Percentiles rank a stretch among this genome's conserved stretches.
These are phyloP conservation scores for Phytophthora colocasiae DNA, from an alignment of 352 stramenopile genomes.

Conservation along the genomic window DNA sequence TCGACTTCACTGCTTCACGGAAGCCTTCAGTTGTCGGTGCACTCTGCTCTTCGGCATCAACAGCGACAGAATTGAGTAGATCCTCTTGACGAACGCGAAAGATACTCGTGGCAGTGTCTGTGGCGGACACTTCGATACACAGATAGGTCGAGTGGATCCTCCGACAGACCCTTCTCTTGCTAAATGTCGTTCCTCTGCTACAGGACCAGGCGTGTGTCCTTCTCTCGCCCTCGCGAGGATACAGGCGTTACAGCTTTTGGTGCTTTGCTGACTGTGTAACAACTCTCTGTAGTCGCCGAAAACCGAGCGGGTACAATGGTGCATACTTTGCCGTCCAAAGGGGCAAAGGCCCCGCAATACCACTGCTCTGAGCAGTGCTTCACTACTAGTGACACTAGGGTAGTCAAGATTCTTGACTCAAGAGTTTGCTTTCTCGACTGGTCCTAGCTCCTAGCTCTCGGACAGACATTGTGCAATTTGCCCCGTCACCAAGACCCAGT, in stretches of 20 bases:
- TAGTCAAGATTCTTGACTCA: too few relatives aligned
- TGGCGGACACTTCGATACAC: conserved; percentile 10
- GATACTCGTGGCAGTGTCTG: neutral
- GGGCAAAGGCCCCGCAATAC: neutral
- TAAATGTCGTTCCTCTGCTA: conserved; percentile 24
- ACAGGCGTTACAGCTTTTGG: conserved; percentile 13
- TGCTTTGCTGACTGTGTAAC: neutral
- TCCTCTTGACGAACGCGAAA: neutral
- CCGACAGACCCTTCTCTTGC: conserved; percentile 10
- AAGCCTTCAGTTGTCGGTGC: too few relatives aligned
- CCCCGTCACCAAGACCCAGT: neutral
- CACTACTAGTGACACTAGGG: too few relatives aligned
- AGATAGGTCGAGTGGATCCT: conserved; percentile 19
- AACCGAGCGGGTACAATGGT: neutral
- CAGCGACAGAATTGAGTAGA: neutral
- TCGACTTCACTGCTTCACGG: too few relatives aligned
- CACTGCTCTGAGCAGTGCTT: neutral
- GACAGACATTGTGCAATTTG: conserved; percentile 20
- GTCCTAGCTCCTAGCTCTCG: neutral
- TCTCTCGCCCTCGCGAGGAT: conserved; percentile 21
- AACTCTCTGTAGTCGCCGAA: conserved; percentile 21
- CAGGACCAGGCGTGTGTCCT: conserved; percentile 25
- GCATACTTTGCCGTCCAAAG: neutral
- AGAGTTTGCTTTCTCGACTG: neutral
- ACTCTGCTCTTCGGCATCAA: neutral